These are phyloP conservation scores for Penicillium janthinellum DNA, from an alignment of 2,329 filamentous ascomycete species.

Conservation along the genomic window DNA sequence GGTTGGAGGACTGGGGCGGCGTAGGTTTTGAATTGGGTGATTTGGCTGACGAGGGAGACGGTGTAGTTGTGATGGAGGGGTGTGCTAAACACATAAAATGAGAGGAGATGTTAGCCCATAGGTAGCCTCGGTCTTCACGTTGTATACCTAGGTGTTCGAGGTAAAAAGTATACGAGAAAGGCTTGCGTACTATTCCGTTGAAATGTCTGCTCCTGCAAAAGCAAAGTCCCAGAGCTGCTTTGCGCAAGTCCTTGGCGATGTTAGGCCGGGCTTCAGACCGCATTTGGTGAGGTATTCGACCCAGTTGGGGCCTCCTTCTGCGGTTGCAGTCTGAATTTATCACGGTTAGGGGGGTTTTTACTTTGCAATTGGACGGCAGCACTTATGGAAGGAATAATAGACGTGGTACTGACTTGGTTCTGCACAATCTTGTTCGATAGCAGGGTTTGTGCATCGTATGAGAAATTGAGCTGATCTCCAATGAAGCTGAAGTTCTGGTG, in stretches of 20 bases:
- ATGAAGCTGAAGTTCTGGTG: slow-evolving; percentile 57
- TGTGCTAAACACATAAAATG: slow-evolving; percentile 34
- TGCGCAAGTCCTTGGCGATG: slow-evolving; percentile 47
- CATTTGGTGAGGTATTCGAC: slow-evolving; percentile 57
- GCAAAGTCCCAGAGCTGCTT: slow-evolving; percentile 60
- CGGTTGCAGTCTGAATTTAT: slow-evolving; percentile 46
- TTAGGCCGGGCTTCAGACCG: slow-evolving; percentile 49
- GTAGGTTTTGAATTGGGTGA: slow-evolving; percentile 51
- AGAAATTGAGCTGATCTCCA: slow-evolving; percentile 53
- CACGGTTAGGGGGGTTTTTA: not conserved
- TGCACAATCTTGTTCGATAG: slow-evolving; percentile 55
- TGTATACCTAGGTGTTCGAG: too few species aligned
- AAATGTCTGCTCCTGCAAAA: slow-evolving; percentile 57
- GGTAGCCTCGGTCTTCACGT: too few species aligned
- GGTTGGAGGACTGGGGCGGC: slow-evolving; percentile 44
- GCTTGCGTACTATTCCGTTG: slow-evolving; percentile 40
- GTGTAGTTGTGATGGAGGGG: slow-evolving; percentile 56
- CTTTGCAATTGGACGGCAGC: not conserved
- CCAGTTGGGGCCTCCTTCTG: slow-evolving; percentile 59
- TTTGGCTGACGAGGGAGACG: slow-evolving; percentile 53
- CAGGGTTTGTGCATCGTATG: slow-evolving; percentile 49
- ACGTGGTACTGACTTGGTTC: slow-evolving; percentile 37
- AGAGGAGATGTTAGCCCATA: not conserved
- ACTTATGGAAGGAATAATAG: too few species aligned
- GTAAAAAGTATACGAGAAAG: too few species aligned